phyloP scores from a whole-genome alignment of 257 asterid genomes.

The Scutellaria baicalensis region DNA sequence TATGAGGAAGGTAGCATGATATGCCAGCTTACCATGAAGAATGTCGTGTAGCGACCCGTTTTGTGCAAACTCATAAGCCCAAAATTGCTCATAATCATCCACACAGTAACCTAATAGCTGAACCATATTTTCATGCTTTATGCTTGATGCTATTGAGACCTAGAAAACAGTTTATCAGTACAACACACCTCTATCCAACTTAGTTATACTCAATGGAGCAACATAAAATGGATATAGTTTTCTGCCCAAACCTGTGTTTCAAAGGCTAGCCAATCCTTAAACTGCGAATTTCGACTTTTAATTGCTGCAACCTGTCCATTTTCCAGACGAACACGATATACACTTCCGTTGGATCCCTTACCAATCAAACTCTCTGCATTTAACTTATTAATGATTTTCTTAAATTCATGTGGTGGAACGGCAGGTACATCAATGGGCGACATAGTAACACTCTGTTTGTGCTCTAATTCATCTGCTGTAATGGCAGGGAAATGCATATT shows the following conservation, averaged over 20 bases:
- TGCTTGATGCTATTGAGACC: slow-evolving; percentile 43
- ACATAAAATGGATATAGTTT: background rate
- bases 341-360: slow-evolving; percentile 11
- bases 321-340: slow-evolving; percentile 11
- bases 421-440: too few relatives aligned
- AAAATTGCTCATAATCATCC: slow-evolving; percentile 33
- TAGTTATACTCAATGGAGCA: background rate
- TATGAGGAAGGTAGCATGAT: too few relatives aligned
- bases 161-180: slow-evolving; percentile 6
- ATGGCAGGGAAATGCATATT: too few relatives aligned
- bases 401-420: slow-evolving; percentile 2
- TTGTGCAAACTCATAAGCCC: slow-evolving; percentile 51
- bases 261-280: slow-evolving; percentile 9
- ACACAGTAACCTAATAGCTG: slow-evolving; percentile 52
- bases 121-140: slow-evolving; percentile 48
- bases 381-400: slow-evolving; percentile 1
- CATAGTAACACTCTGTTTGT: too few relatives aligned
- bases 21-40: slow-evolving; percentile 40
- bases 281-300: slow-evolving; percentile 12
- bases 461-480: too few relatives aligned
- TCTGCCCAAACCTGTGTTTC: slow-evolving; percentile 16
- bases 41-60: slow-evolving; percentile 51
- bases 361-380: slow-evolving; percentile 1
- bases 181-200: background rate
- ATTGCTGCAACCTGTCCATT: slow-evolving; percentile 18